phyloP scores from a whole-genome alignment of 257 asterid genomes.

The Gynochthodes officinalis region DNA sequence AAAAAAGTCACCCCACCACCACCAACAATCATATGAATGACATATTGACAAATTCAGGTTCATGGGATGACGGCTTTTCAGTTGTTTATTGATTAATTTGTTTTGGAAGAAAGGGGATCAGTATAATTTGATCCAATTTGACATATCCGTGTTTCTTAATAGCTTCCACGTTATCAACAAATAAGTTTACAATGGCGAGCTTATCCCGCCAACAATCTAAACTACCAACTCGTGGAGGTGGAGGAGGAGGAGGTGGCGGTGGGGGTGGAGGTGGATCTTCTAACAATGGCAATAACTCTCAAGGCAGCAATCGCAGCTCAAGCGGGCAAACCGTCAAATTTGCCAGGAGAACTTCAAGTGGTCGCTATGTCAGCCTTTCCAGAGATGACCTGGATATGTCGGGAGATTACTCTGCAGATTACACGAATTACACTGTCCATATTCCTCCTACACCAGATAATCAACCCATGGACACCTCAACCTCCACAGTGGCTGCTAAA shows the following conservation, averaged over 20 bases:
- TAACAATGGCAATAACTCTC: neutral
- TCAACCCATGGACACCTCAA: constrained; percentile 31
- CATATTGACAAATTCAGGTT: too few relatives aligned
- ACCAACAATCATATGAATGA: too few relatives aligned
- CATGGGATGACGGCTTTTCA: neutral
- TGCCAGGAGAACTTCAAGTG: constrained; percentile 30
- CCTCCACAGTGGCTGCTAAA: constrained; percentile 14
- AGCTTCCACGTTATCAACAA: too few relatives aligned
- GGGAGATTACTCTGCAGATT: constrained; percentile 15
- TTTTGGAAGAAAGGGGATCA: neutral
- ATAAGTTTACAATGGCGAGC: neutral
- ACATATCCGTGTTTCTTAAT: neutral
- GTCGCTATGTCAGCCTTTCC: constrained; percentile 27
- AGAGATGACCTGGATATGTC: constrained; percentile 28
- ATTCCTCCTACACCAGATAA: constrained; percentile 36
- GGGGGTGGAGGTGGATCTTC: neutral
- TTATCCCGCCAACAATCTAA: neutral
- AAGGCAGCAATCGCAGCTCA: neutral
- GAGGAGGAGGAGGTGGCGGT: neutral
- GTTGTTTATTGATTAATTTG: too few relatives aligned
- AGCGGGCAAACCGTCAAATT: constrained; percentile 17
- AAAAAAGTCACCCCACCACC: neutral
- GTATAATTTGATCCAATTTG: neutral
- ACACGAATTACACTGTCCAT: constrained; percentile 27
- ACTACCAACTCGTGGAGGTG: neutral